A percentile compares a stretch with the other conserved stretches of the same genome.
Evolutionary conservation across 2,329 filamentous ascomycete species (phyloP).

Genomic region (Fusarium staphyleae): DNA sequence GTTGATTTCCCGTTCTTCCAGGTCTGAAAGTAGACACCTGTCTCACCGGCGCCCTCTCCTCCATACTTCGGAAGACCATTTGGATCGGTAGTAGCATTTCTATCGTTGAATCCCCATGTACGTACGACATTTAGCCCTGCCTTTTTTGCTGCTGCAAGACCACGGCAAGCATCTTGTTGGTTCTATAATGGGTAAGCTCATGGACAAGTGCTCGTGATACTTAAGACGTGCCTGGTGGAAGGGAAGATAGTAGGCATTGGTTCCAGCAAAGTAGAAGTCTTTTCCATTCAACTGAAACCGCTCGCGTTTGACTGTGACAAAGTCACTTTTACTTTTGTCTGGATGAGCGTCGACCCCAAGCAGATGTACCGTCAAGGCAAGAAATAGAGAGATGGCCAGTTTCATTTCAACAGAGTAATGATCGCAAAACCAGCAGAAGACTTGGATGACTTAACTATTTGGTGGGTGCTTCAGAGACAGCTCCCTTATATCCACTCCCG

Average conservation of each 20-base stretch:
- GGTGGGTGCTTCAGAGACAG: too few relatives aligned
- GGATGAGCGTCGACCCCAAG: background rate
- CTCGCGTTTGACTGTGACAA: slow-evolving; percentile 27
- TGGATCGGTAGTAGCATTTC: slow-evolving; percentile 50
- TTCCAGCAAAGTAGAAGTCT: slow-evolving; percentile 59
- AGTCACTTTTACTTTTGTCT: slow-evolving; percentile 36
- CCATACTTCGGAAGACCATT: slow-evolving; percentile 30
- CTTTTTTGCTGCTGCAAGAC: slow-evolving; percentile 53
- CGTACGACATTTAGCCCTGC: slow-evolving; percentile 65
- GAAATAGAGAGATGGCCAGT: too few relatives aligned
- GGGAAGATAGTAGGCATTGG: slow-evolving; percentile 62
- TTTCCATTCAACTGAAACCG: slow-evolving; percentile 53
- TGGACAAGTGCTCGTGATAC: rapidly evolving
- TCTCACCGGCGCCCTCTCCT: slow-evolving; percentile 17
- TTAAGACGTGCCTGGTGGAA: slow-evolving; percentile 13
- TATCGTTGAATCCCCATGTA: slow-evolving; percentile 70
- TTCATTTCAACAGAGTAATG: too few relatives aligned
- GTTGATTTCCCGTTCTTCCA: slow-evolving; percentile 65
- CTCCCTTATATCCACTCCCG: too few relatives aligned
- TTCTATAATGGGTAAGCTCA: slow-evolving; percentile 45
- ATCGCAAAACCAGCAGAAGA: too few relatives aligned
- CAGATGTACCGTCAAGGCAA: too few relatives aligned
- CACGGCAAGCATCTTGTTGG: slow-evolving; percentile 60
- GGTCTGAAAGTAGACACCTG: slow-evolving; percentile 61
- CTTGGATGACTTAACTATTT: too few relatives aligned